Evolutionary conservation across 306 rosid genomes (phyloP).

Genomic region (Prunus mume): DNA sequence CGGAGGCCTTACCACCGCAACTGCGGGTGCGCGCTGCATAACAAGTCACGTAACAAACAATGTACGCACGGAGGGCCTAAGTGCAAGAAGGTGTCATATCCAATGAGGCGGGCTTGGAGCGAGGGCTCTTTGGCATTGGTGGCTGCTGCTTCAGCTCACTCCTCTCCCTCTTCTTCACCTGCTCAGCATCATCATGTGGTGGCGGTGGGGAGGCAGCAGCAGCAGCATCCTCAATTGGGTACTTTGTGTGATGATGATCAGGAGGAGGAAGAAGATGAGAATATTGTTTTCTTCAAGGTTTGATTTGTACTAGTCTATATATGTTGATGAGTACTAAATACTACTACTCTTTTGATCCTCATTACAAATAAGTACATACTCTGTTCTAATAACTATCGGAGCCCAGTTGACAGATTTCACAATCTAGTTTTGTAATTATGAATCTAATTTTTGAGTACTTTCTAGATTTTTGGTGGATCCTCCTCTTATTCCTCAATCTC

Average conservation of each 20-base stretch:
- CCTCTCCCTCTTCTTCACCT: constrained; percentile 26
- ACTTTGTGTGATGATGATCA: not conserved
- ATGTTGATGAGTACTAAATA: not conserved
- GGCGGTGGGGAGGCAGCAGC: not conserved
- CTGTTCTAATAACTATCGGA: no score
- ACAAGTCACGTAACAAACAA: constrained; percentile 1
- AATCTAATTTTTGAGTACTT: no score
- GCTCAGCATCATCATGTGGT: not conserved
- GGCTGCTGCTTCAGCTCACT: constrained; percentile 19
- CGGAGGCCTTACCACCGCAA: constrained; percentile 64
- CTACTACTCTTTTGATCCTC: not conserved
- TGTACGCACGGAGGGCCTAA: constrained; percentile 27
- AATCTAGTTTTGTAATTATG: no score
- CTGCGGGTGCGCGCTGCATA: constrained; percentile 31
- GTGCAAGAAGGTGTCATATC: constrained; percentile 45
- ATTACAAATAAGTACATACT: not conserved
- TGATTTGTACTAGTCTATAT: not conserved
- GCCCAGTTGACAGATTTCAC: no score
- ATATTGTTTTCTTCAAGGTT: constrained; percentile 24
- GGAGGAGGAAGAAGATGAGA: not conserved
- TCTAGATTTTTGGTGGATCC: no score
- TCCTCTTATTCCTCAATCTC: no score
- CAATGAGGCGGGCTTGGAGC: constrained; percentile 51
- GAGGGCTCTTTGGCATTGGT: constrained; percentile 43
- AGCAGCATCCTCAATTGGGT: not conserved